Percentiles rank a stretch among this genome's conserved stretches.
Evolutionary conservation across 441 rosid species (phyloP).

Genomic region (Jatropha podagrica): DNA sequence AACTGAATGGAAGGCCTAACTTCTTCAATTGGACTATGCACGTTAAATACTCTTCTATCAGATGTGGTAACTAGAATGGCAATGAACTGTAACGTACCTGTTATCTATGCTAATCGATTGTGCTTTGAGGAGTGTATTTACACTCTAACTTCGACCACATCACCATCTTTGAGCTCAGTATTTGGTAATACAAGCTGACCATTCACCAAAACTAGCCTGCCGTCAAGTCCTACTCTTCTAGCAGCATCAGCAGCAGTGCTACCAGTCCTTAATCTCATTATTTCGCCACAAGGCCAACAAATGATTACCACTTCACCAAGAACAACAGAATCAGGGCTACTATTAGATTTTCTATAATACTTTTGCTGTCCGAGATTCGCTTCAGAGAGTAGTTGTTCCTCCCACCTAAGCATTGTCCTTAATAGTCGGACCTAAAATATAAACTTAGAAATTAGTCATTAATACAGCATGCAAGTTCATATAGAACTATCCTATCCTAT

Average conservation of each 20-base stretch:
- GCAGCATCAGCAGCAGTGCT: conserved; percentile 86
- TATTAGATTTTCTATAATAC: conserved; percentile 13
- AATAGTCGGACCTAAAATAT: conserved; percentile 50
- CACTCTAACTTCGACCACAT: conserved; percentile 59
- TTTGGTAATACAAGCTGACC: conserved; percentile 59
- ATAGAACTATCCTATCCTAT: not conserved
- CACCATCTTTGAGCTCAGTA: conserved; percentile 79
- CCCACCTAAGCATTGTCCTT: conserved; percentile 81
- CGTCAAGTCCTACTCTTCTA: conserved; percentile 59
- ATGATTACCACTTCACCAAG: conserved; percentile 67
- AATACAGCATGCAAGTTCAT: not conserved
- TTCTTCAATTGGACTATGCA: not conserved
- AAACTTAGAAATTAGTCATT: not conserved
- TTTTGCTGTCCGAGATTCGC: conserved; percentile 36
- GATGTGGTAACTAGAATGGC: not conserved
- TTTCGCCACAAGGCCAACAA: conserved; percentile 68
- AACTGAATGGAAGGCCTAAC: conserved; percentile 11
- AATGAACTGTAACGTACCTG: not conserved
- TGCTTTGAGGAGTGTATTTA: conserved; percentile 20
- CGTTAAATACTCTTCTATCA: not conserved
- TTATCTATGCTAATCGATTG: conserved; percentile 20
- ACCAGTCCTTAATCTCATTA: conserved; percentile 61
- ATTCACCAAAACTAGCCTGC: conserved; percentile 60
- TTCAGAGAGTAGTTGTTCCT: conserved; percentile 57
- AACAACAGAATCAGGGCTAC: conserved; percentile 23